phyloP scores from a whole-genome alignment of 1,284 basidiomycete species.

The Bjerkandera adusta region DNA sequence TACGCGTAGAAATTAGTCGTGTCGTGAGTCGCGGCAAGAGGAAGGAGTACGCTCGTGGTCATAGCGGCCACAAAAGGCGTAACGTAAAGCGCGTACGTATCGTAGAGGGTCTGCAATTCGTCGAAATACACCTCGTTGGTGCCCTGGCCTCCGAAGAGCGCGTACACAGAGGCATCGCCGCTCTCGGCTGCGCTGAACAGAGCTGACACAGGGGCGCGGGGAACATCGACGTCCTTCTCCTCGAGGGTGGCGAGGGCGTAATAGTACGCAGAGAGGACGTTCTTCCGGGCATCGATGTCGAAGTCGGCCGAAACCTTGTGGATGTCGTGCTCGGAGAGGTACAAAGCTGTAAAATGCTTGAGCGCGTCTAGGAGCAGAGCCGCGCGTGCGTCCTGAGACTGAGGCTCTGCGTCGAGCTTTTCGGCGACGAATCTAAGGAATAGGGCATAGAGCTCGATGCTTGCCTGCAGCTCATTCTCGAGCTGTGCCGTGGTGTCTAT shows the following conservation, averaged over 20 bases:
- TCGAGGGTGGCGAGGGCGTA: constrained; percentile 75
- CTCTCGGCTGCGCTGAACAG: constrained; percentile 71
- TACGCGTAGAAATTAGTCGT: constrained; percentile 73
- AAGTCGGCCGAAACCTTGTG: constrained; percentile 80
- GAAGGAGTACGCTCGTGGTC: constrained; percentile 67
- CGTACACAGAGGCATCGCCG: constrained; percentile 83
- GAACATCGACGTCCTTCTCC: constrained; percentile 55
- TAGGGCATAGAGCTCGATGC: constrained; percentile 74
- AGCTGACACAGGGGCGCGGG: constrained; percentile 66
- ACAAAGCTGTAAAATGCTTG: constrained; percentile 75
- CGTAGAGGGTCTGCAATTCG: constrained; percentile 89
- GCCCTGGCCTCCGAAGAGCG: constrained; percentile 97
- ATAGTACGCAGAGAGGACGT: constrained; percentile 82
- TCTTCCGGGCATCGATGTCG: constrained; percentile 74
- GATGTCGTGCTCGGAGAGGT: constrained; percentile 74
- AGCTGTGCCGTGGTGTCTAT: constrained; percentile 49
- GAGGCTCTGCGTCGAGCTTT: constrained; percentile 53
- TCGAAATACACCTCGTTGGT: constrained; percentile 98
- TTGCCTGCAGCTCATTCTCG: constrained; percentile 59
- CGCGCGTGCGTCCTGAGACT: constrained; percentile 55
- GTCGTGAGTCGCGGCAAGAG: constrained; percentile 67
- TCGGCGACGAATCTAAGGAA: constrained; percentile 77
- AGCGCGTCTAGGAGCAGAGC: constrained; percentile 73
- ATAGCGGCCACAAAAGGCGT: constrained; percentile 65
- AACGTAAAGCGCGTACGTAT: constrained; percentile 89